Percentiles rank a stretch among this genome's conserved stretches.
Evolutionary conservation across 768 basidiomycete species (phyloP).

Genomic region (Clathrus columnatus): DNA sequence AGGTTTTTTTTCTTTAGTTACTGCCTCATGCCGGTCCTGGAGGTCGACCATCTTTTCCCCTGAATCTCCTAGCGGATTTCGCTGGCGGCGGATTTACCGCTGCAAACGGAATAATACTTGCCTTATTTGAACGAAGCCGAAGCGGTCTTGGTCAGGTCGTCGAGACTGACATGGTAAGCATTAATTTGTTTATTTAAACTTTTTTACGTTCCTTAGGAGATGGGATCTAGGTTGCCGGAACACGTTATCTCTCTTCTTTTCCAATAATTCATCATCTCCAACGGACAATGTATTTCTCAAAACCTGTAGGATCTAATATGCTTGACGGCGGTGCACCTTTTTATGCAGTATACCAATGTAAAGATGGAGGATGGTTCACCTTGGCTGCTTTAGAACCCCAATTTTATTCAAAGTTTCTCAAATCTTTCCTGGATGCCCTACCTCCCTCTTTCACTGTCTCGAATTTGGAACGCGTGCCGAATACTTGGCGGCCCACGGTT

Average conservation of each 20-base stretch:
- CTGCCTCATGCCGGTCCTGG: constrained; percentile 43
- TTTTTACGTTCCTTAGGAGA: too few species aligned
- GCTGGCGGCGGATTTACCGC: constrained; percentile 73
- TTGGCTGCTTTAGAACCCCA: constrained; percentile 69
- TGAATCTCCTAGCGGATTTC: constrained; percentile 76
- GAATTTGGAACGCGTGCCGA: constrained; percentile 23
- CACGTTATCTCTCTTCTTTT: constrained; percentile 68
- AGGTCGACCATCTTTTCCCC: constrained; percentile 60
- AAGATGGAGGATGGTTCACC: constrained; percentile 67
- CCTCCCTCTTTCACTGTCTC: constrained; percentile 32
- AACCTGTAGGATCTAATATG: constrained; percentile 37
- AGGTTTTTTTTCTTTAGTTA: too few species aligned
- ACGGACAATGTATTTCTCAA: constrained; percentile 29
- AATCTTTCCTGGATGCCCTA: constrained; percentile 42
- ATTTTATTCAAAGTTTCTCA: constrained; percentile 58
- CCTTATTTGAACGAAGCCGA: constrained; percentile 55
- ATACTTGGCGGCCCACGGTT: constrained; percentile 47
- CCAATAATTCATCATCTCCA: constrained; percentile 43
- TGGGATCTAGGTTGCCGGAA: constrained; percentile 58
- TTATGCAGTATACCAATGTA: constrained; percentile 66
- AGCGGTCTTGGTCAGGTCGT: constrained; percentile 70
- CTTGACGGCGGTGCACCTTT: constrained; percentile 76
- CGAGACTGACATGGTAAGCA: constrained; percentile 63
- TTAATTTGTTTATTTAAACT: background rate
- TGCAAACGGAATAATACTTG: constrained; percentile 63